Base-by-base conservation (phyloP, 148 eudicot genomes). In the Gaultheria prostrata region DNA sequence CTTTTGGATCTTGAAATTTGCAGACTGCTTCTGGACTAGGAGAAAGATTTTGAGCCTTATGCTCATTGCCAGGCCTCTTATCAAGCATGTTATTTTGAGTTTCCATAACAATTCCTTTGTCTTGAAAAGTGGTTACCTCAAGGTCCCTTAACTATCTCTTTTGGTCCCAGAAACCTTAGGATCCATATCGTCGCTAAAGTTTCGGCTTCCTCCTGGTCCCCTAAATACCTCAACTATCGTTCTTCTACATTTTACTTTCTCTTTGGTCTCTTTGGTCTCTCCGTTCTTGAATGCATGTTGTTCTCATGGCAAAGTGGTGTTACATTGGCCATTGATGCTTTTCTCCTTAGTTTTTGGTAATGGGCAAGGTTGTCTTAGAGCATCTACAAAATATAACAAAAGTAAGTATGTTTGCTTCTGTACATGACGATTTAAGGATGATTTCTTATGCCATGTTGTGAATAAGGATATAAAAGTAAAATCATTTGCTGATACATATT, bases 281-380 rank as follows among this genome's bases (percentile, higher is more conserved):
- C n/a, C 11, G 30, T 32, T 79, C 10, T 53, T 76, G 18, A 35
- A 48, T 24, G 33, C 35, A 12, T 20, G 20, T 70, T 10, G 24
- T 51, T 78, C 20, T 78, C 80, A 28, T 51, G 33, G 43, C 3
- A 3, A 18, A 51, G 11, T 30, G 48, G 1, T 43, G 53, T 33
- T 59, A 21, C 48, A 21, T 59, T 13, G 12, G 51, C 17, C 43
- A 14, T 45, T 63, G 82, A 50, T 63, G 74, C 30, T 46, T 63
- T 80, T 43, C 54, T 80, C 33, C 72, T 59, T 11, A 49, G 46
- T 20, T 59, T 57, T 53, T n/a, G 48, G 67, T 54, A 67, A 78
- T 53, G 4, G 43, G 28, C 81, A 59, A 67, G 67, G 72, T 28
- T 65, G 15, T 67, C 35, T 30, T 67, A 18, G 72, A 67, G 72